These are phyloP conservation scores for Schwanniomyces etchellsii DNA, from an alignment of 1,139 yeast species.

Conservation along the genomic window DNA sequence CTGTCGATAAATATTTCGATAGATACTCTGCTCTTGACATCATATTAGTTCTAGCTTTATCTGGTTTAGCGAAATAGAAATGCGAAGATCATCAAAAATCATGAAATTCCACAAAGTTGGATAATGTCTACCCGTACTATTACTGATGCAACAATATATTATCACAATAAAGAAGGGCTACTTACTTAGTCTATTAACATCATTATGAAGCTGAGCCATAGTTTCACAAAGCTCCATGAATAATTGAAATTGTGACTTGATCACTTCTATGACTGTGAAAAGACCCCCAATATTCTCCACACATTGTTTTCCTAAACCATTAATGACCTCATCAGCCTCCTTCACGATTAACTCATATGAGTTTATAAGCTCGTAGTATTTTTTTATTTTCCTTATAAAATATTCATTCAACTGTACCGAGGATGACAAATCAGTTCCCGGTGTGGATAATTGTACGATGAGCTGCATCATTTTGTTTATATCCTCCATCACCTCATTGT, in stretches of 20 bases:
- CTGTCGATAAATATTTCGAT: constrained; percentile 16
- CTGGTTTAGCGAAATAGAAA: too few species aligned
- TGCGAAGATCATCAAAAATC: too few species aligned
- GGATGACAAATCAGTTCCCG: constrained; percentile 61
- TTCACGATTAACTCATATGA: constrained; percentile 75
- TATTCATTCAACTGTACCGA: constrained; percentile 44
- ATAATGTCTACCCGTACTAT: too few species aligned
- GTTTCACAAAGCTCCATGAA: constrained; percentile 90
- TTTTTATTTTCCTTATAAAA: constrained; percentile 53
- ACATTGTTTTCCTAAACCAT: constrained; percentile 39
- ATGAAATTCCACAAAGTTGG: too few species aligned
- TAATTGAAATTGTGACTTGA: constrained; percentile 74
- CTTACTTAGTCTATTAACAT: constrained; percentile 20
- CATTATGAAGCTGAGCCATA: constrained; percentile 84
- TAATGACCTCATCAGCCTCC: constrained; percentile 54
- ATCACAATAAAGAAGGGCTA: too few species aligned
- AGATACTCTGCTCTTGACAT: constrained; percentile 23
- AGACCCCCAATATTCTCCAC: constrained; percentile 48
- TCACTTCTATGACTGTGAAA: constrained; percentile 54
- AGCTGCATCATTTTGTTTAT: constrained; percentile 64
- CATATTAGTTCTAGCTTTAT: constrained; percentile 1
- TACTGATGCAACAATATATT: too few species aligned
- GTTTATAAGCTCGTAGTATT: constrained; percentile 56
- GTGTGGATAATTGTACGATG: constrained; percentile 59
- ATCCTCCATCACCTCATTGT: constrained; percentile 62